phyloP scores from a whole-genome alignment of 495 filamentous ascomycete genomes.

The Tuber umbilicatum region DNA sequence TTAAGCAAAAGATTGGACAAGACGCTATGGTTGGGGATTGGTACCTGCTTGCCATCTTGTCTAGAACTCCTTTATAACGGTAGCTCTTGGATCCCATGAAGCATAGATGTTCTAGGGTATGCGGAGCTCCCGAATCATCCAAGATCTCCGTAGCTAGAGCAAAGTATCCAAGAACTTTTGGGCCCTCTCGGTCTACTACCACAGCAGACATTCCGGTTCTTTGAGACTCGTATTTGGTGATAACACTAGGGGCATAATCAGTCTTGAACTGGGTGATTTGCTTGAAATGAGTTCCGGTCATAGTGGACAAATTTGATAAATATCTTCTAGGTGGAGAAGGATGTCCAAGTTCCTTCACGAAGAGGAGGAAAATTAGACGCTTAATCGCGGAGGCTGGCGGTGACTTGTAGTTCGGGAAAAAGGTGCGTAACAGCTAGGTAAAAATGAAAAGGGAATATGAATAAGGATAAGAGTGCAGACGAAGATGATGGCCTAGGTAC shows the following conservation, averaged over 20 bases:
- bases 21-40: not conserved
- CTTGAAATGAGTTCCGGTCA: slow-evolving; percentile 58
- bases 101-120: slow-evolving; percentile 90
- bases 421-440: not conserved
- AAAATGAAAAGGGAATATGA: not conserved
- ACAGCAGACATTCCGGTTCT: slow-evolving; percentile 89
- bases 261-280: slow-evolving; percentile 74
- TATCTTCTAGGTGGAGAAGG: not conserved
- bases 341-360: not conserved
- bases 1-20: not conserved
- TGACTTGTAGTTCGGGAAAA: not conserved
- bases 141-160: slow-evolving; percentile 94
- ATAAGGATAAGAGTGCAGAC: not conserved
- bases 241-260: slow-evolving; percentile 75
- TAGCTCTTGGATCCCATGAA: slow-evolving; percentile 98
- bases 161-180: slow-evolving; percentile 91
- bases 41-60: slow-evolving; percentile 70
- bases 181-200: slow-evolving; percentile 83
- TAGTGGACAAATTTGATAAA: slow-evolving; percentile 13
- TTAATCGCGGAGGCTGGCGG: not conserved
- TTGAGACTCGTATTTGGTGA: slow-evolving; percentile 77
- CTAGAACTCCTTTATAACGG: slow-evolving; percentile 86
- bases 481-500: not conserved
- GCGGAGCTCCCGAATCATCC: slow-evolving; percentile 90
- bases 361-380: slow-evolving; percentile 5